Evolutionary conservation across 2,329 filamentous ascomycete species (phyloP).

Genomic region (Arthrobotrys musiformis): DNA sequence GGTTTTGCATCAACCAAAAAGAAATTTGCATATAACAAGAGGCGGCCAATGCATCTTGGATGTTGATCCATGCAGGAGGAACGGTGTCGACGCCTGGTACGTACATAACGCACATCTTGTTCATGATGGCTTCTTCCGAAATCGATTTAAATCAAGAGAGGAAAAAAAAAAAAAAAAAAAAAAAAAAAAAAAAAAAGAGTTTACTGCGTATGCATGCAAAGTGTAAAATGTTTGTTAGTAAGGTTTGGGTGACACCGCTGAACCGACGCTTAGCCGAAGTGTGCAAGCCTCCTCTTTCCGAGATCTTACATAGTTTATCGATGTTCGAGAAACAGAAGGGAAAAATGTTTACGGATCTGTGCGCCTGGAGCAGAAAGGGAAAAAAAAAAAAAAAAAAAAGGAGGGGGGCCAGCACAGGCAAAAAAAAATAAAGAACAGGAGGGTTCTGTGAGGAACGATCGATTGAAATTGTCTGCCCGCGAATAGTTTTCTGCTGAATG

Average conservation of each 20-base stretch:
- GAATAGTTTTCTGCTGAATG: constrained; percentile 13
- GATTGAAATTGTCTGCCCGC: neutral
- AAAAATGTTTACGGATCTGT: constrained; percentile 37
- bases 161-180: neutral
- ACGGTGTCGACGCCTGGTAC: neutral
- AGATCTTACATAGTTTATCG: constrained; percentile 1
- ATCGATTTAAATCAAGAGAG: neutral
- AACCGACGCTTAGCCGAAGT: constrained; percentile 18
- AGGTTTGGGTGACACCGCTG: constrained; percentile 16
- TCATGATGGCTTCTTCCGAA: neutral
- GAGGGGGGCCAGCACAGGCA: neutral
- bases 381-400: constrained; percentile 13
- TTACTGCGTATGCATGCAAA: neutral
- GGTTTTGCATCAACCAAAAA: constrained; percentile 9
- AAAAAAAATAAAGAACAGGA: constrained; percentile 17
- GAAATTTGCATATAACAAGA: constrained; percentile 19
- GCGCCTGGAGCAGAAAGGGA: constrained; percentile 24
- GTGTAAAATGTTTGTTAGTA: constrained; percentile 3
- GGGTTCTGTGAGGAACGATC: neutral
- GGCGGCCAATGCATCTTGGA: constrained; percentile 20
- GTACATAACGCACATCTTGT: constrained; percentile 1
- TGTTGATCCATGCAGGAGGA: constrained; percentile 24
- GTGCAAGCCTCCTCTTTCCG: neutral
- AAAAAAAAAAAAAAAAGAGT: neutral
- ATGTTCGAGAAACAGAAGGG: constrained; percentile 16